Percentiles rank a stretch among this genome's conserved stretches.
Conservation (phyloP, 2,329 filamentous ascomycete species). For the Penicillium sp. region DNA sequence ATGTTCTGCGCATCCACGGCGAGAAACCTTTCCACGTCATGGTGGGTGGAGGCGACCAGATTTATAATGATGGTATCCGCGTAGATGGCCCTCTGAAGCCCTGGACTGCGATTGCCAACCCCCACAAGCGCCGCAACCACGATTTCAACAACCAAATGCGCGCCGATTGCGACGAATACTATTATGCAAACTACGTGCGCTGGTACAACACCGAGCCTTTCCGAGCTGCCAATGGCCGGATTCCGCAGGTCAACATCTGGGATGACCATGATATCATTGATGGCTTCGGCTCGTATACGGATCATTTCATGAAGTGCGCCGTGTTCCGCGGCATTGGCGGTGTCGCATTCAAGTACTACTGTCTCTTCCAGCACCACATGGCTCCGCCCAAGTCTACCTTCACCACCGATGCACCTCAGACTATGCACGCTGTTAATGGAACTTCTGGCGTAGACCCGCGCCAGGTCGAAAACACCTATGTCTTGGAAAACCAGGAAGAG, state of each 20-base stretch:
- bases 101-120: conserved; percentile 66
- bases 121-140: conserved; percentile 62
- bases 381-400: conserved; percentile 84
- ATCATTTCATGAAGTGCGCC: conserved; percentile 68
- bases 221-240: conserved; percentile 63
- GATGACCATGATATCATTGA: conserved; percentile 71
- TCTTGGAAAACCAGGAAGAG: conserved; percentile 60
- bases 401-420: conserved; percentile 71
- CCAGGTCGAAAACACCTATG: conserved; percentile 76
- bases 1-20: conserved; percentile 64
- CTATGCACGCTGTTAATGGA: conserved; percentile 55
- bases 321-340: conserved; percentile 70
- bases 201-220: conserved; percentile 74
- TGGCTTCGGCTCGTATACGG: conserved; percentile 68
- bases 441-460: conserved; percentile 64
- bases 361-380: conserved; percentile 74
- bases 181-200: conserved; percentile 64
- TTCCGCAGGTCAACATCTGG: conserved; percentile 69
- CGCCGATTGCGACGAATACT: conserved; percentile 63
- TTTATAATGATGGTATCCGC: conserved; percentile 77
- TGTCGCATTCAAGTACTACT: conserved; percentile 63
- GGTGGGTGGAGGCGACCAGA: conserved; percentile 91
- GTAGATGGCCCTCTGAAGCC: conserved; percentile 76
- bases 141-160: conserved; percentile 69
- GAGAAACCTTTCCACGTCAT: conserved; percentile 67